phyloP scores from a whole-genome alignment of 2,329 filamentous ascomycete genomes.

The Colletotrichum sp. region DNA sequence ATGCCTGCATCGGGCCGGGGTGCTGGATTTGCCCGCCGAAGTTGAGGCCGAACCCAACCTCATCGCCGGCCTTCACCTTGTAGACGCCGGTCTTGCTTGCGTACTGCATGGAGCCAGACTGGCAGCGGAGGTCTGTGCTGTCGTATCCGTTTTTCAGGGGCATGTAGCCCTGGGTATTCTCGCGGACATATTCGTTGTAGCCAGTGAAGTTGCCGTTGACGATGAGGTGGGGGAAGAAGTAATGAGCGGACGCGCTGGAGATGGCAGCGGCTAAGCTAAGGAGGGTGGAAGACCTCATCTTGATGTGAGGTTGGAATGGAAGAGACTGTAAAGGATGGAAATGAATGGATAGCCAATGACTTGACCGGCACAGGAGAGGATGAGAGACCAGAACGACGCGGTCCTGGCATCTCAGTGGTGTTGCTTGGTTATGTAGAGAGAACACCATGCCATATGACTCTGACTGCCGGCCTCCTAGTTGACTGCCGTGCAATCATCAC shows the following conservation, averaged over 20 bases:
- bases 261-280: background rate
- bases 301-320: background rate
- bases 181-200: background rate
- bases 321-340: background rate
- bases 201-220: background rate
- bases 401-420: background rate
- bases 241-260: background rate
- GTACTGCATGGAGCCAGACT: background rate
- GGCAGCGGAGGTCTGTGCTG: background rate
- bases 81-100: background rate
- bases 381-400: background rate
- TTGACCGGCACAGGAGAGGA: background rate
- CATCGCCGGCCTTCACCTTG: background rate
- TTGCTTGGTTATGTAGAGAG: background rate
- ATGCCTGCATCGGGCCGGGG: background rate
- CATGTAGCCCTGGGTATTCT: background rate
- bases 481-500: background rate
- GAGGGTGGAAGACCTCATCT: background rate
- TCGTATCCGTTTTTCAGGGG: background rate
- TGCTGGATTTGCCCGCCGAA: background rate
- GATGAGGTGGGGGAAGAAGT: conserved; percentile 2
- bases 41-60: background rate
- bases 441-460: background rate
- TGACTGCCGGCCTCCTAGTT: background rate
- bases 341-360: background rate